Percentiles rank a stretch among this genome's conserved stretches.
Evolutionary conservation across 345 rosid species (phyloP).

Genomic region (Geranium rotundifolium): DNA sequence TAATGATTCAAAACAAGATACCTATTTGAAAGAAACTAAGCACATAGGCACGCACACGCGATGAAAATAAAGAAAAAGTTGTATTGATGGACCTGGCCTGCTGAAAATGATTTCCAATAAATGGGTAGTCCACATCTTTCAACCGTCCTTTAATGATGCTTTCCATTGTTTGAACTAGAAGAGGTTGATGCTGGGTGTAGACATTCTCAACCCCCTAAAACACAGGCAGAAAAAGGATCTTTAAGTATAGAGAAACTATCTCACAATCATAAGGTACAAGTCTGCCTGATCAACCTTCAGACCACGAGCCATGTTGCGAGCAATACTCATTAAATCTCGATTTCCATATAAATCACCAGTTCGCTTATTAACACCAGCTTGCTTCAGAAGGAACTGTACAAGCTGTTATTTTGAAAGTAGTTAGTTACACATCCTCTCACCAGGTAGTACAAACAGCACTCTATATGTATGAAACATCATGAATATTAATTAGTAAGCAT

Average conservation of each 20-base stretch:
- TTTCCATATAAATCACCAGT: constrained; percentile 94
- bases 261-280: constrained; percentile 1
- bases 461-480: not conserved
- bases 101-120: constrained; percentile 85
- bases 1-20: not conserved
- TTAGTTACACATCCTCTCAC: constrained; percentile 5
- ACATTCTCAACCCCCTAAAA: constrained; percentile 92
- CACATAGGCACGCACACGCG: not conserved
- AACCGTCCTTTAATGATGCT: constrained; percentile 80
- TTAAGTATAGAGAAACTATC: constrained; percentile 5
- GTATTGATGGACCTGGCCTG: constrained; percentile 68
- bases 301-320: constrained; percentile 99
- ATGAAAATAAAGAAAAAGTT: constrained; percentile 1
- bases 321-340: constrained; percentile 88
- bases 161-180: constrained; percentile 85
- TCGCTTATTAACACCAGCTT: constrained; percentile 90
- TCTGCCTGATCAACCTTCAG: constrained; percentile 53
- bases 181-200: constrained; percentile 98
- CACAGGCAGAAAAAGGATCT: not conserved
- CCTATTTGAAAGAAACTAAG: not conserved
- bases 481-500: too few relatives aligned
- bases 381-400: constrained; percentile 87
- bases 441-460: not conserved
- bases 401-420: constrained; percentile 44
- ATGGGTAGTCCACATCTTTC: constrained; percentile 92